Evolutionary conservation across 768 basidiomycete genomes (phyloP), one percentile per base, ranked within the genome.

Genomic region (Naganishia onofrii): DNA sequence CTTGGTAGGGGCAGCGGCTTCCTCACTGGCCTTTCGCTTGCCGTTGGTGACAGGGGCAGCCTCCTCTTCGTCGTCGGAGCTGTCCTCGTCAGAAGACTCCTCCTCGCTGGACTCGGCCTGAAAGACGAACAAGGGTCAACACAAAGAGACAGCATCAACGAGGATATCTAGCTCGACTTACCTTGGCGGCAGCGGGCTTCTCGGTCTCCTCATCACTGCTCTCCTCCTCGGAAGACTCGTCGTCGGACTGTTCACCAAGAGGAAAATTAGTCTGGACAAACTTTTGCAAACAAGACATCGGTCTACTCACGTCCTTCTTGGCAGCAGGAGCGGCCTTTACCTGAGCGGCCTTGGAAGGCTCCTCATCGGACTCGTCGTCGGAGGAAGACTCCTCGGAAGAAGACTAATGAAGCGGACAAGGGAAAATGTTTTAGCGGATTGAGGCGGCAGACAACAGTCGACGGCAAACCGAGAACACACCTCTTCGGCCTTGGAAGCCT

Each of bases 1-100:
- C 85, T 97, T 95, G 44, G 86, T 81, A 48, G 88, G 85, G 17
- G 84, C 85, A 53, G 85, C 82, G 23, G 82, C 82, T 31, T 86
- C 86, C 26, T 85, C 86, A 31, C 87, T 87, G 32, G 90, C 91
- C 82, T 94, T 94, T 75, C 93, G 89, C 82, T 95, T 95, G 71
- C 86, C 88, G 53, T 66, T 68, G 36, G 70, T 54, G 26, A 54
- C 68, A 38, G 68, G 44, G 51, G 54, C 85, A 23, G 85, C 73
- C 34, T 55, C 67, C 53, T 74, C 73, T 66, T 75, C 74, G 46
- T 75, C 74, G 46, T 72, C 71, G 19, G 55, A 64, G 70, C 67
- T 68, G 48, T 78, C 78, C 65, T 83, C 81, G 70, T 82, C 81
- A 23, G 81, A 58, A 64, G 71, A 68, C 58, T 76, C 73, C 58